A percentile compares a stretch with the other conserved stretches of the same genome.
phyloP scores from a whole-genome alignment of 73 alveolate species.

The Paramecium tetraurelia region DNA sequence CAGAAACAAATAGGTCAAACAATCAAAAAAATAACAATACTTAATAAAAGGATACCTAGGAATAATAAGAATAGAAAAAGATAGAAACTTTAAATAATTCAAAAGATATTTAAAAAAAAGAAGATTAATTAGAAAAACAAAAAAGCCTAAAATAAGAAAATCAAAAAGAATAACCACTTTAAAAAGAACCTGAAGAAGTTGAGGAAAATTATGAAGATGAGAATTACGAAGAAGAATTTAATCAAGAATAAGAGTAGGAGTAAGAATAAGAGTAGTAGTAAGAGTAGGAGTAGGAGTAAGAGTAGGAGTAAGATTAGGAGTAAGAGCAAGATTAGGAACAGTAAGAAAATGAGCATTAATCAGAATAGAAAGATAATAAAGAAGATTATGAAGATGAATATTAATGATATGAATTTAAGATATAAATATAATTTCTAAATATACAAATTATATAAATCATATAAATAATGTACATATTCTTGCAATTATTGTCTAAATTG shows the following conservation, averaged over 20 bases:
- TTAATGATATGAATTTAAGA: neutral
- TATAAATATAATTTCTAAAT: neutral
- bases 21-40: neutral
- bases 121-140: neutral
- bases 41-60: neutral
- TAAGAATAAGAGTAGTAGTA: neutral
- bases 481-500: neutral
- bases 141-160: neutral
- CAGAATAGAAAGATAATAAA: neutral
- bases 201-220: neutral
- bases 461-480: neutral
- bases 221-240: neutral
- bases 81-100: neutral
- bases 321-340: neutral
- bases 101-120: neutral
- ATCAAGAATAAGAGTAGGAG: neutral
- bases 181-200: neutral
- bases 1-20: neutral
- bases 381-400: neutral
- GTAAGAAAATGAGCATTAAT: neutral
- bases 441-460: neutral
- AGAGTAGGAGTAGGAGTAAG: neutral
- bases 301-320: neutral
- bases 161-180: neutral
- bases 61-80: neutral